Percentiles rank a stretch among this genome's conserved stretches.
Conservation (phyloP, 495 filamentous ascomycete species). For the Amorphotheca resinae region DNA sequence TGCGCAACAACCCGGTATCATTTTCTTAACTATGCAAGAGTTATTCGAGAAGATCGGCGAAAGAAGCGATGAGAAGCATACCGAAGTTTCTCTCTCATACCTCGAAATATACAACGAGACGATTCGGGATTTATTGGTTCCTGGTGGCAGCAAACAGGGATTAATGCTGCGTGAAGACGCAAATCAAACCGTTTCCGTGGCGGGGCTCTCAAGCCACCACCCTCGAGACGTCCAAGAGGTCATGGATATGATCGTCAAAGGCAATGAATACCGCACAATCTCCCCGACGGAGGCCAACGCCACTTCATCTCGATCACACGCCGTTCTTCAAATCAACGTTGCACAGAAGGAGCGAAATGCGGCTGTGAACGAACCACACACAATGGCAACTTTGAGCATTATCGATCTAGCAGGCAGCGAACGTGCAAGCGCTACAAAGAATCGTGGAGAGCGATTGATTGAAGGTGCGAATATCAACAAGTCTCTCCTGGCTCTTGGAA, state of each 20-base stretch:
- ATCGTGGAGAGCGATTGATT: conserved; percentile 77
- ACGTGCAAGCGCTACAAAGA: conserved; percentile 92
- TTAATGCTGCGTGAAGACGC: conserved; percentile 92
- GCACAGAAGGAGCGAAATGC: conserved; percentile 91
- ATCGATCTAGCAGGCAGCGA: conserved; percentile 97
- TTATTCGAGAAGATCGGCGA: conserved; percentile 93
- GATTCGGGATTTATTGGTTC: conserved; percentile 85
- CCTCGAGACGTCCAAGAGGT: conserved; percentile 78
- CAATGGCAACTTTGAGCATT: conserved; percentile 95
- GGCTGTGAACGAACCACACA: conserved; percentile 84
- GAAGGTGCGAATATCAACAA: conserved; percentile 99
- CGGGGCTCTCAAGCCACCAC: conserved; percentile 83
- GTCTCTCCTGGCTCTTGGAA: conserved; percentile 84
- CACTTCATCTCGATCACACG: conserved; percentile 93
- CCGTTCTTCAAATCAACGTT: conserved; percentile 96
- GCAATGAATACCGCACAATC: conserved; percentile 90
- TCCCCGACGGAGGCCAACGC: conserved; percentile 97
- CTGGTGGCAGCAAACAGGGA: conserved; percentile 72
- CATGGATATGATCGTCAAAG: conserved; percentile 97
- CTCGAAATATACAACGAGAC: conserved; percentile 99
- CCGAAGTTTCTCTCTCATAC: conserved; percentile 87
- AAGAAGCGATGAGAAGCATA: conserved; percentile 67
- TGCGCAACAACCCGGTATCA: conserved; percentile 86
- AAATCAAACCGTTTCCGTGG: conserved; percentile 84
- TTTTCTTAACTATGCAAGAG: conserved; percentile 98